A percentile compares a stretch with the other conserved stretches of the same genome.
phyloP scores from a whole-genome alignment of 306 rosid genomes.

The Psophocarpus tetragonolobus region DNA sequence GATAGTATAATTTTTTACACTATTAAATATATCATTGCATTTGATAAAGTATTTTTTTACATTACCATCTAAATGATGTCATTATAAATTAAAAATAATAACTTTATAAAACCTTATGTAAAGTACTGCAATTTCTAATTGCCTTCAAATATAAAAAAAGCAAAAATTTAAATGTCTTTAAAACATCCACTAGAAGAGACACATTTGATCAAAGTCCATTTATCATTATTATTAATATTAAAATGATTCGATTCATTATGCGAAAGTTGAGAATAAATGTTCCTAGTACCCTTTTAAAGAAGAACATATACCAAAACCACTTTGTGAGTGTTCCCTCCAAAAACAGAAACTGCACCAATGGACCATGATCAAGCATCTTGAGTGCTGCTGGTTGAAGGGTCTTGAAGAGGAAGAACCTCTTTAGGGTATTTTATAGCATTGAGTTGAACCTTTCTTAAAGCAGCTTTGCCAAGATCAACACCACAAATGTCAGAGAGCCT shows the following conservation, averaged over 20 bases:
- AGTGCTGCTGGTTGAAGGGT: not conserved
- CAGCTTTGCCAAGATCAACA: conserved; percentile 90
- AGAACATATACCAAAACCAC: not conserved
- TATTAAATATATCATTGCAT: too few species aligned
- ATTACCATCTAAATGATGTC: too few species aligned
- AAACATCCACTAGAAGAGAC: not conserved
- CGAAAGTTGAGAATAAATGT: not conserved
- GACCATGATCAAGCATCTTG: not conserved
- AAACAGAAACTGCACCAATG: not conserved
- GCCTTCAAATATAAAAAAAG: too few species aligned
- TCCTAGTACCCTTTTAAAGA: not conserved
- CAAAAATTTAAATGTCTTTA: not conserved
- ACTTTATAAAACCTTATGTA: too few species aligned
- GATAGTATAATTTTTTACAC: too few species aligned
- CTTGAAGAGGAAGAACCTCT: not conserved
- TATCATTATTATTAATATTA: not conserved
- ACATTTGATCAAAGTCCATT: not conserved
- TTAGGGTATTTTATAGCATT: conserved; percentile 82
- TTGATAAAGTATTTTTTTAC: too few species aligned
- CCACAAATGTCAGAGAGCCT: conserved; percentile 90
- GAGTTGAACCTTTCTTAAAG: conserved; percentile 67
- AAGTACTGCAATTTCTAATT: too few species aligned
- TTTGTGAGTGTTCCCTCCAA: not conserved
- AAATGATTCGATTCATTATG: not conserved
- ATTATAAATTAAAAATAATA: too few species aligned